phyloP scores from a whole-genome alignment of 164 flowering plant species.

The Protea cynaroides region DNA sequence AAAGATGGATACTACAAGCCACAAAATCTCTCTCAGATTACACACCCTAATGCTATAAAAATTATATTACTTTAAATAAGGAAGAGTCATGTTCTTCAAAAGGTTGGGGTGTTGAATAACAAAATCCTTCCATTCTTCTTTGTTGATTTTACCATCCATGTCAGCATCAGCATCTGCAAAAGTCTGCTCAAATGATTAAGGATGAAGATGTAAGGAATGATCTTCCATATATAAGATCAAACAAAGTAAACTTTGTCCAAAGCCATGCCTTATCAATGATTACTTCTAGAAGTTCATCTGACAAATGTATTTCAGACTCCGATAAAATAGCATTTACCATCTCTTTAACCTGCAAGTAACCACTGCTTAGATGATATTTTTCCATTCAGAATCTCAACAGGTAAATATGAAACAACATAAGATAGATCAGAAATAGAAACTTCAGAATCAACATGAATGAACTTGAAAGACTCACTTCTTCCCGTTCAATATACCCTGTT shows the following conservation, averaged over 20 bases:
- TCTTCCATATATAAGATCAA: background rate
- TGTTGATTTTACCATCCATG: conserved; percentile 63
- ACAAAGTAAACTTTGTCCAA: background rate
- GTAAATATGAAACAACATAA: no score
- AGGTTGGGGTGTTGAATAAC: conserved; percentile 28
- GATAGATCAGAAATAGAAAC: no score
- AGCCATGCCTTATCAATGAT: conserved; percentile 60
- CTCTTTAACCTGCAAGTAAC: conserved; percentile 59
- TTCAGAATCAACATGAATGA: no score
- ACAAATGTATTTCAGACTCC: conserved; percentile 58
- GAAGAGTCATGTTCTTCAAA: no score
- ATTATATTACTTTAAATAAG: no score
- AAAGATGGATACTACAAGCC: no score
- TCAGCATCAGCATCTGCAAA: conserved; percentile 86
- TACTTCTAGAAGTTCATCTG: conserved; percentile 76
- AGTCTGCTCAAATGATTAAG: conserved; percentile 61
- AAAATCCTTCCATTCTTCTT: conserved; percentile 73
- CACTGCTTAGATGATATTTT: no score
- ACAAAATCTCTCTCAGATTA: no score
- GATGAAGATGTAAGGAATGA: conserved; percentile 1
- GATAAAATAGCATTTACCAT: conserved; percentile 71
- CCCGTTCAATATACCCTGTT: no score
- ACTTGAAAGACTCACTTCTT: no score
- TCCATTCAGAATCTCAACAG: no score
- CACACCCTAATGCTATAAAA: no score